A percentile compares a stretch with the other conserved stretches of the same genome.
These are phyloP conservation scores for Melanomma pulvis-pyrius DNA, from an alignment of 495 filamentous ascomycete species.

Conservation along the genomic window DNA sequence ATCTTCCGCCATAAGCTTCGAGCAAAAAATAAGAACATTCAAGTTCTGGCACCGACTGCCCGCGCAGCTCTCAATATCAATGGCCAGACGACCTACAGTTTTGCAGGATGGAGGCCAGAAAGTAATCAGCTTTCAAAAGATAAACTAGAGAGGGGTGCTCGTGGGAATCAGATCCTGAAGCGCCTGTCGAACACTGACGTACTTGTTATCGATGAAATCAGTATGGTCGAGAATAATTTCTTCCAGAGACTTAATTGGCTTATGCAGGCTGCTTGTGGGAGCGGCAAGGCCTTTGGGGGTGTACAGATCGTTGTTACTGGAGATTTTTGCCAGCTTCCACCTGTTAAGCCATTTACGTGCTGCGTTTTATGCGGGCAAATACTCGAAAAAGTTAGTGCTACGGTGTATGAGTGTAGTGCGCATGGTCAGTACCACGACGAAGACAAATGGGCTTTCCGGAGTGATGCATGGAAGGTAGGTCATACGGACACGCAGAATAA, in stretches of 20 bases:
- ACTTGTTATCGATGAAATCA: slow-evolving; percentile 54
- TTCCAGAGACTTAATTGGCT: slow-evolving; percentile 57
- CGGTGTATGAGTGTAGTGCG: slow-evolving; percentile 23
- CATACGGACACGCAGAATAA: too few species aligned
- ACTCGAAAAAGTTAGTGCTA: slow-evolving; percentile 15
- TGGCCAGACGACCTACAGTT: slow-evolving; percentile 58
- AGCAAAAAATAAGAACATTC: slow-evolving; percentile 44
- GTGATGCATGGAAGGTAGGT: slow-evolving; percentile 42
- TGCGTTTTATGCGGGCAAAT: slow-evolving; percentile 47
- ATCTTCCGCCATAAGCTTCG: slow-evolving; percentile 49
- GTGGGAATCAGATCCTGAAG: slow-evolving; percentile 25
- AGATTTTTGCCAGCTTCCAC: slow-evolving; percentile 52
- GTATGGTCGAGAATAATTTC: slow-evolving; percentile 58
- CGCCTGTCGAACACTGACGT: slow-evolving; percentile 50
- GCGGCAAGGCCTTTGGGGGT: slow-evolving; percentile 56
- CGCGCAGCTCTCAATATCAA: slow-evolving; percentile 57
- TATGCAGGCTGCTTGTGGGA: slow-evolving; percentile 49
- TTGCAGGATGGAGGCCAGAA: slow-evolving; percentile 56
- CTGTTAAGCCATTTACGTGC: slow-evolving; percentile 46
- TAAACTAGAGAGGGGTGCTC: slow-evolving; percentile 31
- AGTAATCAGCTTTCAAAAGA: slow-evolving; percentile 36
- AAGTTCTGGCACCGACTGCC: slow-evolving; percentile 61
- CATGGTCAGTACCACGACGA: slow-evolving; percentile 23
- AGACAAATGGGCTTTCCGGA: slow-evolving; percentile 44
- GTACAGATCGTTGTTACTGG: slow-evolving; percentile 51